Evolutionary conservation across 148 eudicot species (phyloP).

Genomic region (Rhododendron mucronatum): DNA sequence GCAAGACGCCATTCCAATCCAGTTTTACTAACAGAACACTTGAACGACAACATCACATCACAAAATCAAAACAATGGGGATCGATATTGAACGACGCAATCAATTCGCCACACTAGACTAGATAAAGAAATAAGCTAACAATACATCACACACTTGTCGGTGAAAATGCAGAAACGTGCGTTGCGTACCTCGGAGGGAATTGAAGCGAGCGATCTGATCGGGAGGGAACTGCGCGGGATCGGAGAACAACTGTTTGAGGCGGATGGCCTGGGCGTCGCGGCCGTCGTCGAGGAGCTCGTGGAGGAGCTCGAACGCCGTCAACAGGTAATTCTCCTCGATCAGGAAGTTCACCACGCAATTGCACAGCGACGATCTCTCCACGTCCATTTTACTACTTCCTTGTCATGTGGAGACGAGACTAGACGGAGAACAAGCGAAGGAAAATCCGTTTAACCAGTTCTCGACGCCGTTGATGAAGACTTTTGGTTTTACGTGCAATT

Average conservation of each 20-base stretch:
- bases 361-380: conserved; percentile 94
- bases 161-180: neutral
- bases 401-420: neutral
- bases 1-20: neutral
- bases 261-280: conserved; percentile 91
- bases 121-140: neutral
- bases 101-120: neutral
- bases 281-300: conserved; percentile 98
- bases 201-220: conserved; percentile 94
- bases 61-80: neutral
- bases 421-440: neutral
- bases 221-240: conserved; percentile 88
- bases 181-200: conserved; percentile 72
- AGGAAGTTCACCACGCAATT: conserved; percentile 98
- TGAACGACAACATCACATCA: neutral
- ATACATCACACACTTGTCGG: too few relatives aligned
- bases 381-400: conserved; percentile 54
- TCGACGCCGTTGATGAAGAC: neutral
- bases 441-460: neutral
- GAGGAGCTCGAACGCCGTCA: conserved; percentile 96
- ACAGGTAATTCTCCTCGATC: conserved; percentile 81
- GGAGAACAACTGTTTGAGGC: conserved; percentile 82
- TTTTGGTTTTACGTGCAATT: neutral
- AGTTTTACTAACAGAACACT: neutral
- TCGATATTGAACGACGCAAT: neutral